Evolutionary conservation across 495 filamentous ascomycete genomes (phyloP).

Genomic region (Oidiodendron maius): DNA sequence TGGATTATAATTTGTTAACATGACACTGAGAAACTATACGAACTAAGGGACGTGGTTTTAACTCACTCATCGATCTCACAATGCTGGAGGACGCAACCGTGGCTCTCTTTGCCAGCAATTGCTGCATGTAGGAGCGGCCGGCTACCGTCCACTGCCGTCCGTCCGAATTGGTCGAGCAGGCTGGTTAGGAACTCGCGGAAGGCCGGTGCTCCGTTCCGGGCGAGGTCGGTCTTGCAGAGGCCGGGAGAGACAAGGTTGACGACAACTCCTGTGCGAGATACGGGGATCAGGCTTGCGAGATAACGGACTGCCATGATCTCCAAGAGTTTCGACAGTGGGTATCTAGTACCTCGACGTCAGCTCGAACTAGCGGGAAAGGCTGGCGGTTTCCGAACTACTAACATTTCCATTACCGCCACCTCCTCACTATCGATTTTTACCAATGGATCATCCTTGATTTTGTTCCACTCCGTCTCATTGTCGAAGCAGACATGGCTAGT

Average conservation of each 20-base stretch:
- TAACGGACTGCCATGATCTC: conserved; percentile 38
- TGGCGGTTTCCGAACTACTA: conserved; percentile 2
- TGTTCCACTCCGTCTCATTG: not conserved
- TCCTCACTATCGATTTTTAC: conserved; percentile 30
- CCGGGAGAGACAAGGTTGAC: conserved; percentile 37
- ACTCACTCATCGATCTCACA: not conserved
- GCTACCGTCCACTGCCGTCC: conserved; percentile 2
- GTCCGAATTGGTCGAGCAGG: not conserved
- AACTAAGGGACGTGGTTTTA: not conserved
- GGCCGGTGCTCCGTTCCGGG: not conserved
- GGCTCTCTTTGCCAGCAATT: conserved; percentile 1
- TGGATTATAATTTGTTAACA: not conserved
- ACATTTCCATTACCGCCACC: conserved; percentile 9
- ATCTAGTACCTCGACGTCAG: conserved; percentile 20
- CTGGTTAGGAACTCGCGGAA: not conserved
- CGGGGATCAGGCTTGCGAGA: conserved; percentile 28
- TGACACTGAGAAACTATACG: too few relatives aligned
- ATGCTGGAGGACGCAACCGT: conserved; percentile 1
- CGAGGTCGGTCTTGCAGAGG: conserved; percentile 5
- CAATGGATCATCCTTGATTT: conserved; percentile 5
- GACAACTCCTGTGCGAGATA: conserved; percentile 29
- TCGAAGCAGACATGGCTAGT: not conserved
- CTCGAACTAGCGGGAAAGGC: not conserved
- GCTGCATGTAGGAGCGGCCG: conserved; percentile 2
- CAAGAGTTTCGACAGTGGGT: conserved; percentile 45